Conservation (phyloP, 331 rosid species). For the Erythrophleum ivorense region DNA sequence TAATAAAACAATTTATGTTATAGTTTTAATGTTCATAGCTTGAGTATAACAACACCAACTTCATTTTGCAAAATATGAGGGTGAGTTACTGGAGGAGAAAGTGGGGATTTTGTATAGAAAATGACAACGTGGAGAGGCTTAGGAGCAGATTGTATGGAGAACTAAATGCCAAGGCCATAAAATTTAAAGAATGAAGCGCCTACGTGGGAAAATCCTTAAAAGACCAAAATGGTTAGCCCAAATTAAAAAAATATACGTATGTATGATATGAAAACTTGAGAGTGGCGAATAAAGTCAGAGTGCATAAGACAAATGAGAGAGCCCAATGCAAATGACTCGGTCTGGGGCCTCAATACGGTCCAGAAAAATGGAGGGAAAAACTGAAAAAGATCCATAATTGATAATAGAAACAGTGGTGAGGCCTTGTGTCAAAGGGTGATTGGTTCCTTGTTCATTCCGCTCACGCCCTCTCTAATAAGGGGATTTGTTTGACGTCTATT, state of each 20-base stretch:
- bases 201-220: not conserved
- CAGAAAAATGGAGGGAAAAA: not conserved
- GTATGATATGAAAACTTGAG: not conserved
- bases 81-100: not conserved
- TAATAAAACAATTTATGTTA: too few relatives aligned
- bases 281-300: not conserved
- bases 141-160: not conserved
- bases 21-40: not conserved
- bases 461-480: not conserved
- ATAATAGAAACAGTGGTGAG: not conserved
- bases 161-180: not conserved
- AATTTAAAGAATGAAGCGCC: not conserved
- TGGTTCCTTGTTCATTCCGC: not conserved
- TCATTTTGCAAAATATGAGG: not conserved
- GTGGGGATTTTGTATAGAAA: not conserved
- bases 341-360: not conserved
- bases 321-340: not conserved
- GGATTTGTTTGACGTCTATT: not conserved
- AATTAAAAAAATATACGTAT: not conserved
- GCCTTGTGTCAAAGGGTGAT: not conserved
- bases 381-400: not conserved
- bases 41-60: not conserved
- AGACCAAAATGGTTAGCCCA: not conserved
- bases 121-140: not conserved
- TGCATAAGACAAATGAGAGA: not conserved